Evolutionary conservation across 2,329 filamentous ascomycete genomes (phyloP), one percentile per base, ranked within the genome.

Genomic region (Colletotrichum tamarilloi): DNA sequence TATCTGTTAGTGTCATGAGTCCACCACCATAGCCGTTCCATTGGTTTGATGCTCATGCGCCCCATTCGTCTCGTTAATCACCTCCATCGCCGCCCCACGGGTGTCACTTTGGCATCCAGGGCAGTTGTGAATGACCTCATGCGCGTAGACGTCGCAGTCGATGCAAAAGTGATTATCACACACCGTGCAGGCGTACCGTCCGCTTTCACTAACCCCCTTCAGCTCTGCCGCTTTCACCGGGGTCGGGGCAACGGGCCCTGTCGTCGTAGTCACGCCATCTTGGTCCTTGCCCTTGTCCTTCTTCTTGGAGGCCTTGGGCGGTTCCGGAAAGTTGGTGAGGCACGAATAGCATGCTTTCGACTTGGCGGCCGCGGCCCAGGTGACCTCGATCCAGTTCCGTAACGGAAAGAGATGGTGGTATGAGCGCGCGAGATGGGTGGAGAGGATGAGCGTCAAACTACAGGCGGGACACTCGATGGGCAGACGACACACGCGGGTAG

Each of bases 121-220:
- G 79, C 97, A 99, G 82, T 98, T 98, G 81, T 99, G 96, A 64
- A 98, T 90, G 14, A 97, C 91, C 84, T 98, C 95, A 81, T 99
- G 97, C 28, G 94, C 93, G 84, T 97, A 98, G 28, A 98, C 91
- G 82, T 99, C 97, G 82, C 97, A 99, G 81, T 99, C 97, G 76
- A 99, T 97, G 86, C 97, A 99, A 81, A 98, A 99, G 83, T 98
- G 96, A 73, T 94, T 92, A 3, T 89, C 84, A 82, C 97, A 99
- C n/a, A 92, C 92, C 77, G 93, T 90, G 81, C 97, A 99, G 72
- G 94, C 94, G 81, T 99, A 99, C 64, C 97, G 87, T 60, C 93
- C 92, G 79, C 93, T 97, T 85, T 97, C 94, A 81, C 94, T 96
- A 56, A 95, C 92, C 1, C 93, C 92, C 78, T 91, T 93, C 22